Evolutionary conservation across 495 filamentous ascomycete genomes (phyloP).

Genomic region (Niebla homalea): DNA sequence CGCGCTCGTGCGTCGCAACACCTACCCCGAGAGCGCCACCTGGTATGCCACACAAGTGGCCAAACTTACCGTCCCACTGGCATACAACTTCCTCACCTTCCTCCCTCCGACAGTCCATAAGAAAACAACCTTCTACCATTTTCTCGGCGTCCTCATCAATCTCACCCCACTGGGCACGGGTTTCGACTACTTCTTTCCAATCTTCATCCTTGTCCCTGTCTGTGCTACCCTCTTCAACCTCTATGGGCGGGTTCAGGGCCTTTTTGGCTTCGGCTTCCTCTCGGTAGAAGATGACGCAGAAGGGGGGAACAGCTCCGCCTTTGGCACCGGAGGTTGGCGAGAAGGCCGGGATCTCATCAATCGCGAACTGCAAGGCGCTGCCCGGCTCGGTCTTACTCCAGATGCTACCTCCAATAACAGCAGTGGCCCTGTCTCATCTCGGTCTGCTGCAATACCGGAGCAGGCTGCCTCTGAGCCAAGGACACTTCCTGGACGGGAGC

Average conservation of each 20-base stretch:
- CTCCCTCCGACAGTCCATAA: slow-evolving; percentile 51
- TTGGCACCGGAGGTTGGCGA: slow-evolving; percentile 75
- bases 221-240: slow-evolving; percentile 72
- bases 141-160: slow-evolving; percentile 73
- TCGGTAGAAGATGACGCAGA: slow-evolving; percentile 51
- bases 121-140: slow-evolving; percentile 68
- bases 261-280: slow-evolving; percentile 55
- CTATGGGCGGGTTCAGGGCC: slow-evolving; percentile 64
- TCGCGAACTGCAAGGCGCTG: slow-evolving; percentile 59
- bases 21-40: slow-evolving; percentile 78
- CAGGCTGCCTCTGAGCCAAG: neutral
- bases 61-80: slow-evolving; percentile 75
- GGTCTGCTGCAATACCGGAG: neutral
- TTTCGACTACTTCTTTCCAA: slow-evolving; percentile 79
- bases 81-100: slow-evolving; percentile 93
- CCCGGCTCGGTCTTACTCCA: slow-evolving; percentile 33
- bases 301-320: slow-evolving; percentile 46
- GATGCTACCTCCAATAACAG: neutral
- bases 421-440: neutral
- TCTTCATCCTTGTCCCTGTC: slow-evolving; percentile 73
- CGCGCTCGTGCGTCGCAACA: slow-evolving; percentile 78
- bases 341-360: slow-evolving; percentile 92
- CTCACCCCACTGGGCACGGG: slow-evolving; percentile 71
- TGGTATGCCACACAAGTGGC: slow-evolving; percentile 92
- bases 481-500: neutral